These are phyloP conservation scores for Noccaea bulbosa DNA, from an alignment of 345 rosid genomes.

Conservation along the genomic window DNA sequence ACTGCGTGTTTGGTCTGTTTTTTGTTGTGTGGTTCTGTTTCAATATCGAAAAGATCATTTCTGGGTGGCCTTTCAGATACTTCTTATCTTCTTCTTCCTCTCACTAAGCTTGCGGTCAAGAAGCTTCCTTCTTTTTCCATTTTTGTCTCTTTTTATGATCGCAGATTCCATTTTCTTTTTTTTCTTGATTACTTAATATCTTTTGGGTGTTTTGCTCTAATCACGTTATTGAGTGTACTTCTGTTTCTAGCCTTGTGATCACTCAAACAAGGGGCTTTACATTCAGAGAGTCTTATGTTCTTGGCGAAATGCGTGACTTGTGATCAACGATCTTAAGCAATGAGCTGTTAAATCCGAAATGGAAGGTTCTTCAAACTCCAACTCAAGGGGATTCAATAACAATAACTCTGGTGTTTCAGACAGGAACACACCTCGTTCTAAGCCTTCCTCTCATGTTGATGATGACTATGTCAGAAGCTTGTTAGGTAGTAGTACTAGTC, in stretches of 20 bases:
- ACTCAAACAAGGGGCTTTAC: slow-evolving; percentile 13
- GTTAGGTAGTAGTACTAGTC: slow-evolving; percentile 50
- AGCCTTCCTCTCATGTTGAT: slow-evolving; percentile 55
- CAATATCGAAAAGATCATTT: slow-evolving; percentile 52
- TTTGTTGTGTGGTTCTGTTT: slow-evolving; percentile 71
- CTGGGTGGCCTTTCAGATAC: slow-evolving; percentile 50
- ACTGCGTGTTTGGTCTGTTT: slow-evolving; percentile 32
- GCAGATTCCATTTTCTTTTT: slow-evolving; percentile 4
- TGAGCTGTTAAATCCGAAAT: slow-evolving; percentile 57
- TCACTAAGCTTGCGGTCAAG: slow-evolving; percentile 34
- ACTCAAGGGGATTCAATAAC: slow-evolving; percentile 61
- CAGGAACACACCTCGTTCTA: slow-evolving; percentile 48
- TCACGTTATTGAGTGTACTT: slow-evolving; percentile 28
- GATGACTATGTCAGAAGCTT: slow-evolving; percentile 61
- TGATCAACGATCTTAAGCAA: slow-evolving; percentile 33
- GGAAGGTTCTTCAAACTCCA: slow-evolving; percentile 87
- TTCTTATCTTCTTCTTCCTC: slow-evolving; percentile 43
- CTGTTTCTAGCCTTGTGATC: slow-evolving; percentile 30
- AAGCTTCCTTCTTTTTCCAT: slow-evolving; percentile 32
- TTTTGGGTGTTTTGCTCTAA: slow-evolving; percentile 28
- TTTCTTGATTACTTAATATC: slow-evolving; percentile 21
- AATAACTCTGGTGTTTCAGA: slow-evolving; percentile 61
- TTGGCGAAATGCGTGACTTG: slow-evolving; percentile 17
- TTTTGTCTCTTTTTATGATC: slow-evolving; percentile 31
- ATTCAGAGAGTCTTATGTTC: slow-evolving; percentile 29